Evolutionary conservation across 83 land plant genomes (phyloP).

Genomic region (Picea engelmannii): DNA sequence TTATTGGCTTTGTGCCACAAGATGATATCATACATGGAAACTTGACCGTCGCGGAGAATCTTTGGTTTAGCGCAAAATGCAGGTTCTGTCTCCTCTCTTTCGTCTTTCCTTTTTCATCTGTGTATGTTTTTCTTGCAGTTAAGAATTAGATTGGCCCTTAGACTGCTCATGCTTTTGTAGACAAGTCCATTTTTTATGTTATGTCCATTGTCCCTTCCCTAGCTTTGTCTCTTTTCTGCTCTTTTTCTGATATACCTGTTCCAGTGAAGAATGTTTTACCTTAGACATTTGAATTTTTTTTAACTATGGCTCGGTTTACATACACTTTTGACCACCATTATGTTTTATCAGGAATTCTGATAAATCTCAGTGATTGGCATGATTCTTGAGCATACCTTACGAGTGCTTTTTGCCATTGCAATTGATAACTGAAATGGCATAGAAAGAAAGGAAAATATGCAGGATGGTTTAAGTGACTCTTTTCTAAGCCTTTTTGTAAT

Average conservation of each 20-base stretch:
- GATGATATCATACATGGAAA: conserved; percentile 99
- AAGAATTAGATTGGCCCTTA: not conserved
- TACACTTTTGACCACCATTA: not conserved
- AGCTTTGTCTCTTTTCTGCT: too few relatives aligned
- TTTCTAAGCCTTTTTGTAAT: not conserved
- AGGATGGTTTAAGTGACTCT: not conserved
- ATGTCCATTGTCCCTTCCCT: not conserved
- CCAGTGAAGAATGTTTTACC: not conserved
- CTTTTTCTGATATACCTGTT: too few relatives aligned
- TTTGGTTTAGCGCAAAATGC: conserved; percentile 94
- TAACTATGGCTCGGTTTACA: not conserved
- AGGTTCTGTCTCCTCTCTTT: conserved; percentile 40
- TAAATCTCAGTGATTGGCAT: not conserved
- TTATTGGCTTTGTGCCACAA: conserved; percentile 98
- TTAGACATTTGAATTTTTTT: not conserved
- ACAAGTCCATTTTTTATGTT: not conserved
- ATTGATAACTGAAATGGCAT: not conserved
- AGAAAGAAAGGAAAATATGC: not conserved
- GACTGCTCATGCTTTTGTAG: conserved; percentile 6
- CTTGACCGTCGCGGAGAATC: conserved; percentile 96
- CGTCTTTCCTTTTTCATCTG: not conserved
- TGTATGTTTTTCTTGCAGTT: not conserved
- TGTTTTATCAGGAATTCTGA: not conserved
- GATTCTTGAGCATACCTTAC: not conserved
- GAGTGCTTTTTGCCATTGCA: not conserved